Conservation (phyloP, 148 eudicot species). For the Camellia granthamiana region DNA sequence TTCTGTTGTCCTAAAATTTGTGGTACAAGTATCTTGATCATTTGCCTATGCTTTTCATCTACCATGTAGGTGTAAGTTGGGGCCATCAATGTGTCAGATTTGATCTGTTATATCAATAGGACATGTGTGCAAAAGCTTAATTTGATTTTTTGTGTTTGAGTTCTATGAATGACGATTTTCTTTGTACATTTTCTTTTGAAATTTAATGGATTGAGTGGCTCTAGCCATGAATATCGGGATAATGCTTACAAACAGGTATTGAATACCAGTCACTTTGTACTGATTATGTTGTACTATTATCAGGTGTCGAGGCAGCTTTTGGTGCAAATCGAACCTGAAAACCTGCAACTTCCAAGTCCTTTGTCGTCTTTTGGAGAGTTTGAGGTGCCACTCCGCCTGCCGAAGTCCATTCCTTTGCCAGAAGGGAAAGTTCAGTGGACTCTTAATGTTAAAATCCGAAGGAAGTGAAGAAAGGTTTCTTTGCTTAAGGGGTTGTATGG, state of each 20-base stretch:
- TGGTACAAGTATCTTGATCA: no score
- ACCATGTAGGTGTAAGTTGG: background rate
- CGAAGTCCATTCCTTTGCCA: constrained; percentile 75
- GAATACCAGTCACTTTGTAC: background rate
- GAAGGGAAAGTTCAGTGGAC: constrained; percentile 70
- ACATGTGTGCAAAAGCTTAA: background rate
- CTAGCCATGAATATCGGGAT: background rate
- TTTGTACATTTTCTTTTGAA: background rate
- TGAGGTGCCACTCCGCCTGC: constrained; percentile 73
- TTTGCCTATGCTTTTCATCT: background rate
- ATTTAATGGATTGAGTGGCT: background rate
- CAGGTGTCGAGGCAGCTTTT: constrained; percentile 83
- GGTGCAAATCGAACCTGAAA: constrained; percentile 58
- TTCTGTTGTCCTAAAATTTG: background rate
- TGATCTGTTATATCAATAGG: background rate
- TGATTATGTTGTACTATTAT: background rate
- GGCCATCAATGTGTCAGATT: background rate
- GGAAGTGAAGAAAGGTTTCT: constrained; percentile 27
- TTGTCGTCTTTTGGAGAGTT: constrained; percentile 63
- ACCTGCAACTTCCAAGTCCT: constrained; percentile 66
- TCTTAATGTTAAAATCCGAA: constrained; percentile 70
- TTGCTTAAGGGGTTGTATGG: background rate
- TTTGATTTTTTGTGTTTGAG: background rate
- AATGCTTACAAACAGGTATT: background rate
- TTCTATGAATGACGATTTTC: background rate